Evolutionary conservation across 306 rosid genomes (phyloP).

Genomic region (Cicer judaicum): DNA sequence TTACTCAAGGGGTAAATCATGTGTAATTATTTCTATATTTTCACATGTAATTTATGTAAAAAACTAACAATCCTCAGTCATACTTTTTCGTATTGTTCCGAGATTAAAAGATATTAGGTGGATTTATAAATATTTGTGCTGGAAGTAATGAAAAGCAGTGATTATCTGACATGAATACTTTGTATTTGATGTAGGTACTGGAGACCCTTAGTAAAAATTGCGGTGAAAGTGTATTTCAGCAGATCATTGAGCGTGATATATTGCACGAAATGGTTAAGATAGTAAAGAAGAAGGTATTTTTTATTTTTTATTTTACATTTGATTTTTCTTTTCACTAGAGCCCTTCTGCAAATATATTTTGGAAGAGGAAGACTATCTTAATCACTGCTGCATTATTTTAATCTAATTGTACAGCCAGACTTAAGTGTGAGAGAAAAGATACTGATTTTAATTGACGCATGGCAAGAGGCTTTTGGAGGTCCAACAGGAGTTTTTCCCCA

Average conservation of each 20-base stretch:
- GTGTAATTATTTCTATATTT: neutral
- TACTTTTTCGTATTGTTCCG: conserved; percentile 27
- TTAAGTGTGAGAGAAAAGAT: conserved; percentile 93
- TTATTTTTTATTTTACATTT: conserved; percentile 21
- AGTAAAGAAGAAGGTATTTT: conserved; percentile 90
- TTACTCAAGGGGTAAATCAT: conserved; percentile 13
- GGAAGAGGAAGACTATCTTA: conserved; percentile 39
- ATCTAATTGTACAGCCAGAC: conserved; percentile 79
- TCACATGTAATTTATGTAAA: conserved; percentile 1
- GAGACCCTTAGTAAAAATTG: conserved; percentile 96
- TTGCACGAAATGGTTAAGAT: conserved; percentile 95
- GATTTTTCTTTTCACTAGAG: conserved; percentile 40
- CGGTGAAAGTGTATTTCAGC: conserved; percentile 87
- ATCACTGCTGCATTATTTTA: conserved; percentile 38
- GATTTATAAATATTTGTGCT: conserved; percentile 17
- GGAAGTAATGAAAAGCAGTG: conserved; percentile 18
- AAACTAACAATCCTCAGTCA: conserved; percentile 2
- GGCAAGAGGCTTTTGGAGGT: conserved; percentile 99
- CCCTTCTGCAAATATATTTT: conserved; percentile 19
- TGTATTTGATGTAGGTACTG: conserved; percentile 65
- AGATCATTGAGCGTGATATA: conserved; percentile 85
- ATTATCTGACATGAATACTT: conserved; percentile 39
- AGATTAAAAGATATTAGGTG: conserved; percentile 31
- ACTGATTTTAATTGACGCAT: conserved; percentile 76
- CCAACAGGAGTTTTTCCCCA: conserved; percentile 82